Evolutionary conservation across 2,329 filamentous ascomycete species (phyloP).

Genomic region (Cryphonectria japonica): DNA sequence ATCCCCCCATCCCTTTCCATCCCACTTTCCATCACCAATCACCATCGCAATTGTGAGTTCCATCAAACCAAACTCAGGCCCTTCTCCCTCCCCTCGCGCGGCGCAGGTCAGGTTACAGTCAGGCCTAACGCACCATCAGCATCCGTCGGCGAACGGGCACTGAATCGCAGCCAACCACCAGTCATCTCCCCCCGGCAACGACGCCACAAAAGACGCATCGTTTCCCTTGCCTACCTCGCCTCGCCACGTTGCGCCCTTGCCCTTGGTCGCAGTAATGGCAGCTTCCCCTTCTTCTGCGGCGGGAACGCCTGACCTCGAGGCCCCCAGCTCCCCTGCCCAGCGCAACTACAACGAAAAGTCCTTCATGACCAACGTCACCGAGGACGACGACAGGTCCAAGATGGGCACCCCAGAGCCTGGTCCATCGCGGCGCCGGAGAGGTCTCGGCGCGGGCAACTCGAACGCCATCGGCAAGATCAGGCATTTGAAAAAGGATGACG

Average conservation of each 20-base stretch:
- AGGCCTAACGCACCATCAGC: constrained; percentile 9
- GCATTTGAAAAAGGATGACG: constrained; percentile 87
- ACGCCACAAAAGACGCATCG: constrained; percentile 3
- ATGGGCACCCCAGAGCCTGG: constrained; percentile 50
- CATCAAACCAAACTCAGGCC: not conserved
- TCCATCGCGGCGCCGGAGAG: constrained; percentile 35
- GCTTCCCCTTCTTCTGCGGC: constrained; percentile 46
- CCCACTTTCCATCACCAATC: not conserved
- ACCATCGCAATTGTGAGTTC: not conserved
- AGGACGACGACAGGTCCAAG: constrained; percentile 50
- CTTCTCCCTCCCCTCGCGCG: not conserved
- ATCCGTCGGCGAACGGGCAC: not conserved
- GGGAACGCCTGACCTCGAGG: constrained; percentile 51
- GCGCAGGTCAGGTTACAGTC: not conserved
- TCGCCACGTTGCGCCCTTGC: not conserved
- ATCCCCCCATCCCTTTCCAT: not conserved
- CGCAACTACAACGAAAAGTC: constrained; percentile 46
- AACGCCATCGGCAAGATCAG: constrained; percentile 68
- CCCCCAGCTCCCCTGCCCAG: constrained; percentile 50
- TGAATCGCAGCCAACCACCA: constrained; percentile 8
- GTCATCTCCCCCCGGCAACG: not conserved
- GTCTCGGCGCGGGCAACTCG: constrained; percentile 39
- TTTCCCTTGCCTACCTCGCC: not conserved
- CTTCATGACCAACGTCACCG: constrained; percentile 50
- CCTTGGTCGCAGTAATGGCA: constrained; percentile 18